phyloP scores from a whole-genome alignment of 1,139 yeast species.

The Candida labiduridarum region DNA sequence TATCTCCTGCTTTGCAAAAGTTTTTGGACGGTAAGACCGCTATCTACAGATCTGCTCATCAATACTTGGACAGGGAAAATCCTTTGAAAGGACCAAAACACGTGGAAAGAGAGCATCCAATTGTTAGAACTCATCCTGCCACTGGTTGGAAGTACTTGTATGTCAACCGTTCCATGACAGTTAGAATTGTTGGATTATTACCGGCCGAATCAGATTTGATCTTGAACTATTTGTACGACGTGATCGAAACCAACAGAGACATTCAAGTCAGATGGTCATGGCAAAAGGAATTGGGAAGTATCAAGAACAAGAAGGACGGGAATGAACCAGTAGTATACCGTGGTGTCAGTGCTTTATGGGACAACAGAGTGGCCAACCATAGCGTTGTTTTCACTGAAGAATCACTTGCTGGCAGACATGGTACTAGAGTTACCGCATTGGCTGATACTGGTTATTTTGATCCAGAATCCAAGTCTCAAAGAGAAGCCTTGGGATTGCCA shows the following conservation, averaged over 20 bases:
- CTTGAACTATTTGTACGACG: conserved; percentile 35
- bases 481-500: conserved; percentile 53
- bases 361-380: conserved; percentile 56
- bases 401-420: conserved; percentile 54
- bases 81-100: conserved; percentile 37
- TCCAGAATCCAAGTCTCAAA: conserved; percentile 52
- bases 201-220: conserved; percentile 34
- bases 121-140: conserved; percentile 45
- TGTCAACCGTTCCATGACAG: conserved; percentile 41
- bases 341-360: conserved; percentile 62
- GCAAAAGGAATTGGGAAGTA: conserved; percentile 21
- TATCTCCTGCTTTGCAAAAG: conserved; percentile 37
- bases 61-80: conserved; percentile 33
- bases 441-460: conserved; percentile 60
- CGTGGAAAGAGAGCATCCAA: conserved; percentile 42
- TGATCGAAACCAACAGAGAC: conserved; percentile 39
- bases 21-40: conserved; percentile 44
- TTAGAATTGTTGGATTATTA: conserved; percentile 38
- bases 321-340: conserved; percentile 47
- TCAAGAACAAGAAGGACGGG: conserved; percentile 6
- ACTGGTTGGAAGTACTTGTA: conserved; percentile 45
- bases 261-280: conserved; percentile 59
- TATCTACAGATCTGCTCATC: conserved; percentile 36
- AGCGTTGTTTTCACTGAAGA: conserved; percentile 55
- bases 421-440: conserved; percentile 59